These are phyloP conservation scores for Calonectria leucothoes DNA, from an alignment of 2,329 filamentous ascomycete species.

Conservation along the genomic window DNA sequence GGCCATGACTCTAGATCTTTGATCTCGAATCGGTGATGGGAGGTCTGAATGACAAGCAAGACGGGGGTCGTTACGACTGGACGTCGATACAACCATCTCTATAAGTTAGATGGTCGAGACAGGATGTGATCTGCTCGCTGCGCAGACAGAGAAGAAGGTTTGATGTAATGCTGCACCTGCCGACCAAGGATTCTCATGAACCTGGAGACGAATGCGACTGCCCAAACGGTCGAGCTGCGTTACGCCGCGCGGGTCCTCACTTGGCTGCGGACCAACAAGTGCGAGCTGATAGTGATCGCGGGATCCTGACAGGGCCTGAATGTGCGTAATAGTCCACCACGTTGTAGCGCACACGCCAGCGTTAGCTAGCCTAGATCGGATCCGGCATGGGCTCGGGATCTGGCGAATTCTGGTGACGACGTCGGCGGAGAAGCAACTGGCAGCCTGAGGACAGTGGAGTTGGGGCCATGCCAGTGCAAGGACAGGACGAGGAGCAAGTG, in stretches of 20 bases:
- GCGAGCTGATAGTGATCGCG: slow-evolving; percentile 41
- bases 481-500: slow-evolving; percentile 31
- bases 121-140: slow-evolving; percentile 23
- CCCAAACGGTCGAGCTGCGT: slow-evolving; percentile 47
- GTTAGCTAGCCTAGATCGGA: slow-evolving; percentile 38
- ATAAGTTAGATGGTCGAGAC: slow-evolving; percentile 1
- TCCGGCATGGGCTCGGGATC: slow-evolving; percentile 41
- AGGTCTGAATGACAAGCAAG: background rate
- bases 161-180: slow-evolving; percentile 27
- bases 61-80: background rate
- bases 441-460: slow-evolving; percentile 37
- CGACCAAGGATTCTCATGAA: slow-evolving; percentile 37
- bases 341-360: slow-evolving; percentile 41
- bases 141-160: slow-evolving; percentile 20
- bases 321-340: slow-evolving; percentile 38
- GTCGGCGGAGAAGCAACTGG: slow-evolving; percentile 42
- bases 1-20: slow-evolving; percentile 15
- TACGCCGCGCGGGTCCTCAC: slow-evolving; percentile 39
- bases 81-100: background rate
- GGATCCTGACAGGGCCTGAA: slow-evolving; percentile 40
- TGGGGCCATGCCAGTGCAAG: slow-evolving; percentile 26
- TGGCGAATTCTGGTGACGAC: slow-evolving; percentile 37
- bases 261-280: slow-evolving; percentile 40
- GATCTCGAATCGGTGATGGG: background rate
- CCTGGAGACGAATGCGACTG: slow-evolving; percentile 37